Percentiles rank a stretch among this genome's conserved stretches.
Evolutionary conservation across 2,329 filamentous ascomycete species (phyloP).

Genomic region (Clarireedia sp.): DNA sequence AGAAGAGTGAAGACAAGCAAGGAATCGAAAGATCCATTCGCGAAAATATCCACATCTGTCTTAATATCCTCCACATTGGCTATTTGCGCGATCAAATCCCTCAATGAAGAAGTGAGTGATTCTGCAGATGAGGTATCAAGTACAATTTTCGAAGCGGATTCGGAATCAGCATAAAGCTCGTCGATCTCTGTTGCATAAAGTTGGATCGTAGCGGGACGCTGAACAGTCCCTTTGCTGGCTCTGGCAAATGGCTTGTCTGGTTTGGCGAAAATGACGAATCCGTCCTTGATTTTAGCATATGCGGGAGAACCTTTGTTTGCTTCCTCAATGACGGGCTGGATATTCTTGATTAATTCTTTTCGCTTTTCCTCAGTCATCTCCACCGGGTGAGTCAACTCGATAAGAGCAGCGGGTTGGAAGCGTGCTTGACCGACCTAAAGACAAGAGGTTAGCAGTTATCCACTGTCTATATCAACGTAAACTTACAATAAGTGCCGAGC

Average conservation of each 20-base stretch:
- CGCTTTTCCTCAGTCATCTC: neutral
- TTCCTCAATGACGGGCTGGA: conserved; percentile 1
- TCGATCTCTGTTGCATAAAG: conserved; percentile 13
- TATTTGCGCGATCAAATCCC: neutral
- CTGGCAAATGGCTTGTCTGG: conserved; percentile 10
- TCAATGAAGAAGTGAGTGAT: neutral
- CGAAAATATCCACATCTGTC: conserved; percentile 1
- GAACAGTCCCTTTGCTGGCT: conserved; percentile 11
- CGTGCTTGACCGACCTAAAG: conserved; percentile 17
- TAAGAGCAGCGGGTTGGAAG: conserved; percentile 12
- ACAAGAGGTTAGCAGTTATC: too few relatives aligned
- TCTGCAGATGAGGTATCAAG: neutral
- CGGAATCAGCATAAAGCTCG: conserved; percentile 3
- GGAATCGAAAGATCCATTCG: conserved; percentile 8
- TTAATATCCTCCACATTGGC: neutral
- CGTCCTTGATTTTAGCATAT: conserved; percentile 1
- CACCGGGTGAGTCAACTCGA: neutral
- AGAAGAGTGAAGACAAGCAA: conserved; percentile 7
- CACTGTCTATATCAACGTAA: conserved; percentile 22
- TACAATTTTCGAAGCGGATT: neutral
- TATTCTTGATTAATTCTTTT: conserved; percentile 19
- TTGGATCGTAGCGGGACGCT: conserved; percentile 5
- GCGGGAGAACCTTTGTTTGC: conserved; percentile 8
- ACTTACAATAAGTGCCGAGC: conserved; percentile 1
- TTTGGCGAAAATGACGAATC: conserved; percentile 2